phyloP scores from a whole-genome alignment of 495 filamentous ascomycete species.

The Podospora appendiculata region DNA sequence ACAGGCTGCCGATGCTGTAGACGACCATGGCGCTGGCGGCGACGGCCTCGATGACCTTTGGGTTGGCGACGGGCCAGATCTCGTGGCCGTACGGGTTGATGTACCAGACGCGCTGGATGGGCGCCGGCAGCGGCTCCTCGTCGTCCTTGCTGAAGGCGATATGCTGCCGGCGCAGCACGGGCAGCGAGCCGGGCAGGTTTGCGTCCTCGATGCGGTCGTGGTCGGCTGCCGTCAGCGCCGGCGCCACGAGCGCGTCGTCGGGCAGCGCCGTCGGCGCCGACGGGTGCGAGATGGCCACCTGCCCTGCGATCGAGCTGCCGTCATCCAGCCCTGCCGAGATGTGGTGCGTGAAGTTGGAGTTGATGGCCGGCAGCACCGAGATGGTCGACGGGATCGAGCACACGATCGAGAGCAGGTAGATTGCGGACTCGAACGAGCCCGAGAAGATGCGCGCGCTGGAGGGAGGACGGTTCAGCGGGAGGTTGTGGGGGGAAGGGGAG shows the following conservation, averaged over 20 bases:
- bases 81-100: conserved; percentile 94
- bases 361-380: conserved; percentile 79
- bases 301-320: conserved; percentile 75
- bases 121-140: conserved; percentile 59
- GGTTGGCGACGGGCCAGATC: conserved; percentile 74
- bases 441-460: conserved; percentile 65
- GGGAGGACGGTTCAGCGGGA: neutral
- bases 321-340: conserved; percentile 77
- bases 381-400: conserved; percentile 69
- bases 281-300: conserved; percentile 89
- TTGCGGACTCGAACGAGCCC: conserved; percentile 72
- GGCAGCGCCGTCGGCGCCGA: conserved; percentile 45
- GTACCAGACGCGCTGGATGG: conserved; percentile 85
- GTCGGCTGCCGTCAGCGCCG: conserved; percentile 11
- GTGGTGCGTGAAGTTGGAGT: conserved; percentile 89
- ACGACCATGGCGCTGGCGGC: conserved; percentile 57
- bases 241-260: conserved; percentile 26
- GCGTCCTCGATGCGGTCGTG: conserved; percentile 61
- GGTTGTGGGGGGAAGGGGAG: conserved; percentile 10
- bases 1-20: conserved; percentile 86
- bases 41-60: conserved; percentile 64
- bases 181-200: conserved; percentile 77
- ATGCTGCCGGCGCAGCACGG: conserved; percentile 68
- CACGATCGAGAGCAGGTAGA: conserved; percentile 75
- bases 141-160: conserved; percentile 68